phyloP scores from a whole-genome alignment of 2,329 filamentous ascomycete genomes.

The Cucurbitaria berberidis region DNA sequence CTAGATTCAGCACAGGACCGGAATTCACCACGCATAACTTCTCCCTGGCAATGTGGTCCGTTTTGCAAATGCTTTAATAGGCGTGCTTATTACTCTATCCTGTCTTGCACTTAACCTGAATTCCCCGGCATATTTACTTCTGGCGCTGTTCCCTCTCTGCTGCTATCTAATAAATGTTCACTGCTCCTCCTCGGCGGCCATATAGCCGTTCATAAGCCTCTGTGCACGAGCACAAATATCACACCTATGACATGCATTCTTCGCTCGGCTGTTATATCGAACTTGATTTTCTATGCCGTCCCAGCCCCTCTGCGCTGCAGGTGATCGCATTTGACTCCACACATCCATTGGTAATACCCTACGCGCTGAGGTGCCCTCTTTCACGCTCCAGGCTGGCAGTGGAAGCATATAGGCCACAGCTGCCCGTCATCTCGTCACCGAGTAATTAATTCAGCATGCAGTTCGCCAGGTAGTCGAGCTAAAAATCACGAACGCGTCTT shows the following conservation, averaged over 20 bases:
- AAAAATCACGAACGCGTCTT: neutral
- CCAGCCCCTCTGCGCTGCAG: conserved; percentile 44
- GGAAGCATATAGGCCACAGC: conserved; percentile 10
- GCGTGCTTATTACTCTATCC: conserved; percentile 1
- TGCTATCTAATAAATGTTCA: conserved; percentile 8
- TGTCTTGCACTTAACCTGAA: conserved; percentile 2
- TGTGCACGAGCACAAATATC: conserved; percentile 38
- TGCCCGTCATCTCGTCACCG: neutral
- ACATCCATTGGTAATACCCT: conserved; percentile 30
- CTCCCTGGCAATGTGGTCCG: conserved; percentile 16
- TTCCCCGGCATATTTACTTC: neutral
- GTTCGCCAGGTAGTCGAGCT: neutral
- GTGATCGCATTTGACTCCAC: conserved; percentile 26
- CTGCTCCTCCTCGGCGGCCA: conserved; percentile 19
- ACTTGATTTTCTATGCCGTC: conserved; percentile 38
- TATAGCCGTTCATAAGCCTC: conserved; percentile 25
- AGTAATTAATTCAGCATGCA: neutral
- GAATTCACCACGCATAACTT: conserved; percentile 24
- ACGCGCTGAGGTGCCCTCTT: conserved; percentile 24
- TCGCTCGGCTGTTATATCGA: conserved; percentile 36
- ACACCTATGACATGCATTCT: conserved; percentile 34
- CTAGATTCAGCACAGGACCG: conserved; percentile 20
- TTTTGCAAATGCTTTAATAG: conserved; percentile 2
- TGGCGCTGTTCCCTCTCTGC: conserved; percentile 1
- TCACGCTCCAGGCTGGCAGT: conserved; percentile 17